Conservation (phyloP, 2,329 filamentous ascomycete species). For the Calonectria hawksworthii region DNA sequence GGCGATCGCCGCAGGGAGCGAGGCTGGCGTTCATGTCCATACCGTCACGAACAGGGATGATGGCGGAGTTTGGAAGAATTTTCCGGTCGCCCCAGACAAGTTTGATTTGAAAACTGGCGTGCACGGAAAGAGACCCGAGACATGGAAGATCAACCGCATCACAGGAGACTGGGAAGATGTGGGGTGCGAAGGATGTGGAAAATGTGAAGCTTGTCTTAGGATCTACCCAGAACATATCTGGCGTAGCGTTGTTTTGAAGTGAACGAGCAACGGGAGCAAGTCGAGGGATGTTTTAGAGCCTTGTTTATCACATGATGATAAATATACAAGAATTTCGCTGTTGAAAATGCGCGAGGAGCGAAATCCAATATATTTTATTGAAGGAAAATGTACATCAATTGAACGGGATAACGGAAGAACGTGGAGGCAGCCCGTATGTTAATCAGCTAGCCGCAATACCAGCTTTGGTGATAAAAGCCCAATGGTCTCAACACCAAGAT, state of each 20-base stretch:
- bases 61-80: conserved; percentile 27
- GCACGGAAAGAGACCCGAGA: conserved; percentile 26
- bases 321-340: no score
- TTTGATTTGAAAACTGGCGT: conserved; percentile 33
- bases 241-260: conserved; percentile 2
- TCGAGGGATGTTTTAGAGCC: no score
- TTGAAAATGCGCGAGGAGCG: no score
- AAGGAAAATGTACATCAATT: no score
- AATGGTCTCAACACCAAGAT: no score
- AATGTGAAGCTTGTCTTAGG: conserved; percentile 27
- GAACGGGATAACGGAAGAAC: no score
- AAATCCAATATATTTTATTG: no score
- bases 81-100: conserved; percentile 27
- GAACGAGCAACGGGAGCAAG: no score
- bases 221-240: conserved; percentile 33
- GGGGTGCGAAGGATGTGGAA: conserved; percentile 31
- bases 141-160: conserved; percentile 19
- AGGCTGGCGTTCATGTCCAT: conserved; percentile 24
- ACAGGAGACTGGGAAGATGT: conserved; percentile 31
- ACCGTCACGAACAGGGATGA: conserved; percentile 33
- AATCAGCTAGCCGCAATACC: no score
- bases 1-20: conserved; percentile 21
- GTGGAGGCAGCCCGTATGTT: no score
- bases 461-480: no score
- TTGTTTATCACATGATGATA: no score